A percentile compares a stretch with the other conserved stretches of the same genome.
phyloP scores from a whole-genome alignment of 1,284 basidiomycete species.

The Fomitopsis pinicola region DNA sequence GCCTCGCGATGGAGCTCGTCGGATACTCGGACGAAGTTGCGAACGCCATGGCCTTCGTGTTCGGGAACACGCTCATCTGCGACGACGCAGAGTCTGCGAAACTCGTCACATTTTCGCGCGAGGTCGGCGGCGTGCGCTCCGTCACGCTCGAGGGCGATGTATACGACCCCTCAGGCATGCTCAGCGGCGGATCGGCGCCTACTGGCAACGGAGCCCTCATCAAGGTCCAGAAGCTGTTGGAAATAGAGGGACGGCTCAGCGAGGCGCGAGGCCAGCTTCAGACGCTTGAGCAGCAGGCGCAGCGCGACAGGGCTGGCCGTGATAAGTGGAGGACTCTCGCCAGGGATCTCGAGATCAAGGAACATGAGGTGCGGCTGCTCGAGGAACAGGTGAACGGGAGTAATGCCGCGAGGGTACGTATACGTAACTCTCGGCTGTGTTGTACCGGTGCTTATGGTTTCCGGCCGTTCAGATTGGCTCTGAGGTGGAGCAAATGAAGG shows the following conservation, averaged over 20 bases:
- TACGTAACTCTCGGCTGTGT: background rate
- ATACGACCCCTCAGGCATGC: slow-evolving; percentile 93
- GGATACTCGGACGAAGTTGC: slow-evolving; percentile 84
- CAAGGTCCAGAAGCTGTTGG: slow-evolving; percentile 81
- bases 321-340: slow-evolving; percentile 68
- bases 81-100: slow-evolving; percentile 89
- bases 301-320: slow-evolving; percentile 49
- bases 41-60: slow-evolving; percentile 92
- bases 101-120: slow-evolving; percentile 76
- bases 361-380: slow-evolving; percentile 81
- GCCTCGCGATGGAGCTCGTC: slow-evolving; percentile 84
- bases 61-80: slow-evolving; percentile 91
- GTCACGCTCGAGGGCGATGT: slow-evolving; percentile 96
- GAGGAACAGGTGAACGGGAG: slow-evolving; percentile 87
- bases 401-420: slow-evolving; percentile 79
- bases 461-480: slow-evolving; percentile 57
- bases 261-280: slow-evolving; percentile 50
- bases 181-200: slow-evolving; percentile 90
- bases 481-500: slow-evolving; percentile 76
- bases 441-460: background rate
- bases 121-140: slow-evolving; percentile 71
- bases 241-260: slow-evolving; percentile 51
- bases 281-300: slow-evolving; percentile 57
- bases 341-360: slow-evolving; percentile 83
- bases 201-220: slow-evolving; percentile 74